These are phyloP conservation scores for Sungouiozyma intestinalis DNA, from an alignment of 805 yeast genomes.

Conservation along the genomic window DNA sequence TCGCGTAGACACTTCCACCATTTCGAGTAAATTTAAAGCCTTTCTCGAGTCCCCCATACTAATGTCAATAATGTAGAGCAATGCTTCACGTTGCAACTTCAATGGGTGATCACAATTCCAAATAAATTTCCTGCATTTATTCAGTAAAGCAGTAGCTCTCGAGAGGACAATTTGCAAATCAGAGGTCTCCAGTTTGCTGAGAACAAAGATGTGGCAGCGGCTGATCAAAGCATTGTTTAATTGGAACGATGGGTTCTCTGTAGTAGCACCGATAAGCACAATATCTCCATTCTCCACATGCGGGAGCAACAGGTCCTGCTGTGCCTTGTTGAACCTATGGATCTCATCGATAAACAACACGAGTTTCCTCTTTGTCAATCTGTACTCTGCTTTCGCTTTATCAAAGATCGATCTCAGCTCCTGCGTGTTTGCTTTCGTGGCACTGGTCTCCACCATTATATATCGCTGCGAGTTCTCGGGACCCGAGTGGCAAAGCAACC, in stretches of 20 bases:
- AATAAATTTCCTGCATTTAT: slow-evolving; percentile 47
- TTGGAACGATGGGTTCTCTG: slow-evolving; percentile 85
- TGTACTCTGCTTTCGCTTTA: slow-evolving; percentile 27
- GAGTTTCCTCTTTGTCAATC: slow-evolving; percentile 41
- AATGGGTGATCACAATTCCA: slow-evolving; percentile 32
- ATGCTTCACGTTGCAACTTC: slow-evolving; percentile 43
- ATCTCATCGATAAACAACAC: slow-evolving; percentile 86
- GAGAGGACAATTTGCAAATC: slow-evolving; percentile 46
- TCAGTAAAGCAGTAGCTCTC: slow-evolving; percentile 49
- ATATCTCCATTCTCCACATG: slow-evolving; percentile 77
- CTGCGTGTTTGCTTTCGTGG: slow-evolving; percentile 48
- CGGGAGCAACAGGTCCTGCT: slow-evolving; percentile 81
- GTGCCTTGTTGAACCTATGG: slow-evolving; percentile 75
- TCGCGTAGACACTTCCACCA: slow-evolving; percentile 65
- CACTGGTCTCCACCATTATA: slow-evolving; percentile 70
- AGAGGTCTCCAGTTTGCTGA: slow-evolving; percentile 39
- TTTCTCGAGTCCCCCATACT: slow-evolving; percentile 85
- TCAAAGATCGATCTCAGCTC: slow-evolving; percentile 58
- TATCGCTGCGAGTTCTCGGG: slow-evolving; percentile 13
- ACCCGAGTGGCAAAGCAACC: slow-evolving; percentile 32
- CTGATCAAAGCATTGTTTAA: slow-evolving; percentile 74
- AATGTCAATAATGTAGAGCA: slow-evolving; percentile 58
- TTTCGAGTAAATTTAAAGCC: slow-evolving; percentile 71
- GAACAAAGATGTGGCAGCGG: slow-evolving; percentile 69
- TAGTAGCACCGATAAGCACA: slow-evolving; percentile 88